Percentiles rank a stretch among this genome's conserved stretches.
phyloP scores from a whole-genome alignment of 2,329 filamentous ascomycete genomes.

The Aplosporella prunicola region DNA sequence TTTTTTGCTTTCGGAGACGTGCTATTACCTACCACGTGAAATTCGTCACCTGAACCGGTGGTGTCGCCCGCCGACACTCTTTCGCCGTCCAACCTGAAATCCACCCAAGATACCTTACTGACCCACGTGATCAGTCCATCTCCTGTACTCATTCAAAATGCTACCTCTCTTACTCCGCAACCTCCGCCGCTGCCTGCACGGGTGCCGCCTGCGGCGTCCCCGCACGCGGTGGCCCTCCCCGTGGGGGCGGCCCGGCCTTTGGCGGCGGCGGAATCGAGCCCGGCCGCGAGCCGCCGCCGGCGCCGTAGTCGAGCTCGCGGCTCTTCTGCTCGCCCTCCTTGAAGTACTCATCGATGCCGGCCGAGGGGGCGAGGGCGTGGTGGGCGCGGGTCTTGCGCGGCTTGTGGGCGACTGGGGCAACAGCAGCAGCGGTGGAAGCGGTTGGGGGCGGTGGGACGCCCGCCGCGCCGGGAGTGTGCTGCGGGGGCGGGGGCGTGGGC shows the following conservation, averaged over 20 bases:
- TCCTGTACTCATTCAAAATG: background rate
- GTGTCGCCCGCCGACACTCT: too few species aligned
- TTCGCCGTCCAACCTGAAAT: too few species aligned
- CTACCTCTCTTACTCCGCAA: background rate
- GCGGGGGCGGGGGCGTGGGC: constrained; percentile 10
- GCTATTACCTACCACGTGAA: too few species aligned
- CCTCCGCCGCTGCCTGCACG: constrained; percentile 18
- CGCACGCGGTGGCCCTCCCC: constrained; percentile 21
- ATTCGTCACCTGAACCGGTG: too few species aligned
- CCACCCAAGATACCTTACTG: too few species aligned
- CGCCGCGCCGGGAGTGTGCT: background rate
- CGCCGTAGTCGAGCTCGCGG: constrained; percentile 30
- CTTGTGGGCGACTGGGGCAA: constrained; percentile 8
- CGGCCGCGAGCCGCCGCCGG: constrained; percentile 14
- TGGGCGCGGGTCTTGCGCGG: constrained; percentile 20
- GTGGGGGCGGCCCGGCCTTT: constrained; percentile 27
- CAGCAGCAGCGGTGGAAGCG: constrained; percentile 14
- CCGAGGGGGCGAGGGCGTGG: constrained; percentile 21
- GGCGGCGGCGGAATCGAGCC: constrained; percentile 28
- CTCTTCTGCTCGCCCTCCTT: constrained; percentile 38
- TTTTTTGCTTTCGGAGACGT: too few species aligned
- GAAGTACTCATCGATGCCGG: constrained; percentile 36
- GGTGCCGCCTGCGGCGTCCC: constrained; percentile 7
- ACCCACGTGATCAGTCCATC: background rate
- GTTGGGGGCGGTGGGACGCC: constrained; percentile 13